Evolutionary conservation across 805 yeast species (phyloP), one percentile per base, ranked within the genome.

Genomic region (Grigorovia transvaalensis): DNA sequence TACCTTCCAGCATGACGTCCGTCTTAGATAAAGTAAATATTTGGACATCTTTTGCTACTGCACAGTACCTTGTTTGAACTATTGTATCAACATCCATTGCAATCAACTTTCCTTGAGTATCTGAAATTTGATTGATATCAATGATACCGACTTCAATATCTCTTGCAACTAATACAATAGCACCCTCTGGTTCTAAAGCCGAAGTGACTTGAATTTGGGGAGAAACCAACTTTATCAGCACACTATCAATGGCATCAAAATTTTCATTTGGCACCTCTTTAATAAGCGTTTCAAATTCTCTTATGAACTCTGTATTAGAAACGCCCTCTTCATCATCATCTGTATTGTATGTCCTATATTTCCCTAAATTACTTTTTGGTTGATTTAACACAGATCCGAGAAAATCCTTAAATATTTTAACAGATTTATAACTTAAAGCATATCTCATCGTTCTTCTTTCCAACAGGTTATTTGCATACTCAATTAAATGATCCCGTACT

Each of bases 181-280:
- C 77, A 1, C 78, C 69, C 13, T 74, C 67, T 0, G 71, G 72
- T 47, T 74, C 78, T 18, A 67, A 65, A 13, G 74, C 74, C 19
- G 80, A 73, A 11, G 72, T 69, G 23, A 80, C 59, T 57, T 82
- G 88, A 13, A 82, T 71, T 59, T 83, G 88, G 0, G 88, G 86
- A 46, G 81, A 77, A 7, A 78, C 72, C 44, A 83, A 67, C 55
- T 77, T 75, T 46, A 82, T 63, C 53, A 81, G 68, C 59, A 74
- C 79, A 50, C 79, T 76, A 56, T 78, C 77, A 8, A 69, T 65
- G 49, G 78, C 77, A 42, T 74, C 72, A 19, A 69, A 69, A 3
- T 67, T 68, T 0, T 68, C 67, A 43, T 67, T 65, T 9, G 67
- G 59, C 2, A 77, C 71, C 11, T 67, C 64, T 51, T 77, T 67